Evolutionary conservation across 2,329 filamentous ascomycete species (phyloP), one percentile per base, ranked within the genome.

Genomic region (Sarocladiaceae sp.): DNA sequence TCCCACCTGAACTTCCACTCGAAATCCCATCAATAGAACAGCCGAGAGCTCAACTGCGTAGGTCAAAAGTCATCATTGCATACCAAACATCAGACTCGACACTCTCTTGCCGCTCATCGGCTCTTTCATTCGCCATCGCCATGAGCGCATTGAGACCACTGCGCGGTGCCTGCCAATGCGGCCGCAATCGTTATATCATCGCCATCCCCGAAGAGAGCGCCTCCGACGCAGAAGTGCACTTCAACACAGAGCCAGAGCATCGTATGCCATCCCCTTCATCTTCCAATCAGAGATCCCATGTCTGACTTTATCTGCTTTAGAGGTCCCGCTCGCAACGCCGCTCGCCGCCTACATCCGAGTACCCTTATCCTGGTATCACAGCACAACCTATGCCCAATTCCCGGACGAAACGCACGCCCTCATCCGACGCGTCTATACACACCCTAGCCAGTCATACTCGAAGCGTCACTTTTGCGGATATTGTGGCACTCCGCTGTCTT

Each of bases 391-490:
- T 52, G 78, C 88, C 37, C 84, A 82, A 60, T 89, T 83, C 60
- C 76, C 83, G 3, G 87, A 95, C 63, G 90, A 95, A 67, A 79
- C 81, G 13, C 76, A 79, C 60, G 55, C 70, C 44, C 69, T 70
- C 43, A 89, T 89, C 58, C 80, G 78, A 45, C 77, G 82, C 32
- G 72, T 75, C 39, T 89, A 86, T 61, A 78, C 78, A 9, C 75
- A 82, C 18, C 70, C 70, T 2, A 66, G 70, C 53, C 74, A 76
- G 43, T 71, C 73, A 43, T 66, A 76, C 54, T 71, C 78, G 1
- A 80, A 84, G 59, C 80, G 87, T 41, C 78, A 88, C 53, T 96
- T 96, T 64, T 96, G 90, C 65, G 90, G 90, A 19, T 94, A 85
- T 67, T 95, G 90, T 61, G 90, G 90, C 43, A 95, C 89, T 0